Evolutionary conservation across 306 rosid species (phyloP).

Genomic region (Prunus kanzakura): DNA sequence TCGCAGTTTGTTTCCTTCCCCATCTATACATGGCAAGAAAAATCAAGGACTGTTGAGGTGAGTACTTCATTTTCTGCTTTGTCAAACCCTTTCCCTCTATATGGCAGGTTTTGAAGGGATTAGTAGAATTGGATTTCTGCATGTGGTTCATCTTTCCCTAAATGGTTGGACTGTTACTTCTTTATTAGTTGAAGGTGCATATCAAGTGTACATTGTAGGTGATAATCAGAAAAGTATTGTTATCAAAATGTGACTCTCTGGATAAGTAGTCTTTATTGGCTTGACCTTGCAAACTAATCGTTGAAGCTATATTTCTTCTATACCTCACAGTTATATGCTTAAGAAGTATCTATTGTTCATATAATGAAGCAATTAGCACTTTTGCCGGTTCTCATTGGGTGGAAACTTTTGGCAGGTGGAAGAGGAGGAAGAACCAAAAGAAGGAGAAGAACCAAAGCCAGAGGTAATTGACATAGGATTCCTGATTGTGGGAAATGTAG

Average conservation of each 20-base stretch:
- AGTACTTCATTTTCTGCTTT: slow-evolving; percentile 6
- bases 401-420: slow-evolving; percentile 63
- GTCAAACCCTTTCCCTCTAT: not conserved
- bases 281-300: not conserved
- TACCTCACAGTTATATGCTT: not conserved
- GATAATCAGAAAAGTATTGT: not conserved
- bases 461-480: slow-evolving; percentile 50
- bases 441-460: slow-evolving; percentile 79
- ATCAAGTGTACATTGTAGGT: not conserved
- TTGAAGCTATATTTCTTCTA: not conserved
- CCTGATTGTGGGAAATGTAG: slow-evolving; percentile 3
- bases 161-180: not conserved
- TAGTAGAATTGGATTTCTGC: not conserved
- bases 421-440: slow-evolving; percentile 95
- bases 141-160: not conserved
- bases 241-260: not conserved
- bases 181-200: not conserved
- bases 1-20: slow-evolving; percentile 99
- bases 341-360: too few relatives aligned
- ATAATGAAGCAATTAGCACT: not conserved
- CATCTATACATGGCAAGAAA: slow-evolving; percentile 94
- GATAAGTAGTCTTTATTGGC: not conserved
- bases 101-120: slow-evolving; percentile 1
- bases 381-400: slow-evolving; percentile 6
- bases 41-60: slow-evolving; percentile 89